Base-by-base conservation (phyloP, 2,329 filamentous ascomycete genomes). In the Penicillium expansum region DNA sequence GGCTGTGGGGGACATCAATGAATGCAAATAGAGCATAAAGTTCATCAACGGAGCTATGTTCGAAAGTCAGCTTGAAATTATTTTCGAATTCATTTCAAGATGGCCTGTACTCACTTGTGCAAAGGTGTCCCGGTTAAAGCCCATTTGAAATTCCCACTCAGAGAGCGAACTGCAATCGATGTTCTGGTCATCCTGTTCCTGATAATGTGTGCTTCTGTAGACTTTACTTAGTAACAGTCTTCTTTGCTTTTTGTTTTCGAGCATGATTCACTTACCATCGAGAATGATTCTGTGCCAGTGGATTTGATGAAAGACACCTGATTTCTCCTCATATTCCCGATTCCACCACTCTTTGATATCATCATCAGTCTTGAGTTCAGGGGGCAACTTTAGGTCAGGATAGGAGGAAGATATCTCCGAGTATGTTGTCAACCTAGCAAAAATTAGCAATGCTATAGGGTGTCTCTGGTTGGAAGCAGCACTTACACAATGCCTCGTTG, bases 211-310 rank as follows among this genome's bases (percentile, higher is more conserved):
- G 11, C 47, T 27, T 49, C 47, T 49, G 11, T n/a, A 13, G 20
- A 27, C 18, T 8, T 4, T 24, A 48, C 8, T 24, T 24, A 35
- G 16, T 24, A 3, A 4, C 6, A 18, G 5, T 14, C 2, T 48
- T 10, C 27, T 27, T 18, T 13, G 2, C 2, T 37, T 20, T 9
- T 10, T 5, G 22, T 32, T 24, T 16, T 8, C 4, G 10, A 14
- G 9, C 4, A 24, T 33, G 14, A 27, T 37, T 24, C 4, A 18
- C 45, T 37, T 49, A 39, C 47, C 47, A 20, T 49, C 47, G 4
- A 49, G 24, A 38, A 49, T 20, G 3, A 49, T 49, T 10, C 47
- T 29, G 13, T 49, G 47, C 47, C 47, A 49, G 32, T 38, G n/a
- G 2, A 49, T 39, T 39, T 30, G 16, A 30, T 49, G 47, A 20